Base-by-base conservation (phyloP, 345 rosid genomes). In the Rhodamnia argentea region DNA sequence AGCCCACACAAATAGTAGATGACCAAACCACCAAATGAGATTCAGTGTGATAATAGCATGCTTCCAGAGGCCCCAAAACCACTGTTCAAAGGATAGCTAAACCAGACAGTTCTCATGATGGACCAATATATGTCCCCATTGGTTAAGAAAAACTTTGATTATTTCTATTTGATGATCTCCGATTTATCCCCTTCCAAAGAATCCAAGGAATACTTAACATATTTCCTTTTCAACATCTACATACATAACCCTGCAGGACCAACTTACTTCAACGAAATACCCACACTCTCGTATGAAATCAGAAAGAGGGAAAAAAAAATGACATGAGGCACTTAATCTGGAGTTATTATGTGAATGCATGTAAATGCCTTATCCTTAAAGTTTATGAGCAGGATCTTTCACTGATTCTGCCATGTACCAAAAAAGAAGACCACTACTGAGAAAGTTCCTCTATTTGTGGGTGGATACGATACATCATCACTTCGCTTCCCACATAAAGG, bases 231-330 rank as follows among this genome's bases (percentile, higher is more conserved):
- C 10, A 37, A 70, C 26, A 70, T 37, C 18, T 37, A 70, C 47
- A 37, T 70, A 9, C 78, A 18, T 18, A 47, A 18, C 47, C 47
- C 78, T 9, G 78, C 78, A 37, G 47, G 78, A 70, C 78, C 47
- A 8, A 18, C 78, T 70, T 18, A 70, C 44, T 16, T 32, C 78
- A 70, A 32, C 18, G 78, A 18, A 7, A 2, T 70, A 70, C 78
- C 78, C 8, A 16, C 44, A 10, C 47, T 70, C 78, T 16, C 42
- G 32, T 70, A 37, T 52, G 16, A 70, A 70, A 70, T 20, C 9
- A 55, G 15, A 16, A 16, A 32, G 14, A 0, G 7, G 1, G 1
- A 0, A 58, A 58, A 12, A 2, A 11, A 50, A 50, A 20, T 32
- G 78, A 70, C 78, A 32, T 32, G 47, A 70, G 44, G 42, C 78